Evolutionary conservation across 805 yeast species (phyloP).

Genomic region (Wickerhamiella sorbophila): DNA sequence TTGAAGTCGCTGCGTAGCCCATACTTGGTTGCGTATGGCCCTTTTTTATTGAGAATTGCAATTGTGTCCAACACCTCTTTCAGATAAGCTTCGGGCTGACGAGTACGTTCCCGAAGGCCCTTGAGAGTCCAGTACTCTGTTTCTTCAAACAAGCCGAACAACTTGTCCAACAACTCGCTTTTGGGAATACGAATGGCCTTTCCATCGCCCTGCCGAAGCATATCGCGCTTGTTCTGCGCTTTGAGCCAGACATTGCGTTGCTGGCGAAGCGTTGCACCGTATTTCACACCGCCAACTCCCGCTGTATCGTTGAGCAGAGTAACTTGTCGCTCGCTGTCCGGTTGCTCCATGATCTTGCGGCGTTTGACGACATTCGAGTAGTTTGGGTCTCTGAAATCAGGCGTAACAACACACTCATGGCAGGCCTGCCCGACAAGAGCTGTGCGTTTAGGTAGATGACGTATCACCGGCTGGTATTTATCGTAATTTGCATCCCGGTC

Average conservation of each 20-base stretch:
- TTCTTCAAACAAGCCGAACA: slow-evolving; percentile 83
- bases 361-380: slow-evolving; percentile 49
- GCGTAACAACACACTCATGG: slow-evolving; percentile 84
- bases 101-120: slow-evolving; percentile 83
- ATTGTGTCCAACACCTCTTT: slow-evolving; percentile 84
- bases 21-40: slow-evolving; percentile 90
- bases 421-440: slow-evolving; percentile 72
- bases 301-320: slow-evolving; percentile 66
- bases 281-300: slow-evolving; percentile 41
- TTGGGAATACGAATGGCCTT: slow-evolving; percentile 90
- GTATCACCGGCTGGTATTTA: slow-evolving; percentile 7
- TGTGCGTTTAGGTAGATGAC: slow-evolving; percentile 64
- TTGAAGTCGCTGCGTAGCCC: slow-evolving; percentile 82
- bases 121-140: slow-evolving; percentile 94
- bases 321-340: slow-evolving; percentile 36
- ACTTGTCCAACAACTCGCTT: slow-evolving; percentile 73
- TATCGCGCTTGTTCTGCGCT: slow-evolving; percentile 21
- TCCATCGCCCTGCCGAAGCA: slow-evolving; percentile 42
- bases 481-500: slow-evolving; percentile 2
- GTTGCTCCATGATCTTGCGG: slow-evolving; percentile 35
- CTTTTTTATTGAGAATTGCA: slow-evolving; percentile 80
- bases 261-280: slow-evolving; percentile 24
- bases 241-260: slow-evolving; percentile 17
- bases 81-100: slow-evolving; percentile 81
- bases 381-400: slow-evolving; percentile 57